phyloP scores from a whole-genome alignment of 768 basidiomycete genomes.

The Lepiota subincarnata region DNA sequence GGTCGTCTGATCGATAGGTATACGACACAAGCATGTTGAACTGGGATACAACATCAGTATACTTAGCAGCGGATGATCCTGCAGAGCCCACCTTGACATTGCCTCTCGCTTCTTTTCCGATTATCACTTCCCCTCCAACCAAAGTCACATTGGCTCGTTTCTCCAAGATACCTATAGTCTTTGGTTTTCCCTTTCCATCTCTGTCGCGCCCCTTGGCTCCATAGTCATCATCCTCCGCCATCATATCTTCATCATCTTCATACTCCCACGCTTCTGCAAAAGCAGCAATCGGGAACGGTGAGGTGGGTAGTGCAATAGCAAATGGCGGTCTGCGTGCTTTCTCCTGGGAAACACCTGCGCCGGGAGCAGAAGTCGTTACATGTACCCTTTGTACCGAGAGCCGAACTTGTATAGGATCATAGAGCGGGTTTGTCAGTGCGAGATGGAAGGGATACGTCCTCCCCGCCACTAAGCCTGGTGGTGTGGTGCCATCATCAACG shows the following conservation, averaged over 20 bases:
- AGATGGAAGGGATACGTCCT: conserved; percentile 86
- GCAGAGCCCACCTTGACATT: conserved; percentile 63
- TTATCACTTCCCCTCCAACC: conserved; percentile 84
- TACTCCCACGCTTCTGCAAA: conserved; percentile 99
- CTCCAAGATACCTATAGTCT: conserved; percentile 80
- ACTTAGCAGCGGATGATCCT: neutral
- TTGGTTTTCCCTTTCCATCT: conserved; percentile 44
- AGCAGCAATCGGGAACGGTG: conserved; percentile 78
- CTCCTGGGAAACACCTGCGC: conserved; percentile 38
- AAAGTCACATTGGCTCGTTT: conserved; percentile 86
- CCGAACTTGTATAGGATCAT: conserved; percentile 92
- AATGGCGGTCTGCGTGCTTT: conserved; percentile 70
- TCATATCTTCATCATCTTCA: conserved; percentile 94
- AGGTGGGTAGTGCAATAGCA: conserved; percentile 73
- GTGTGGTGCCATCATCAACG: conserved; percentile 36
- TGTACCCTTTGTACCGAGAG: conserved; percentile 73
- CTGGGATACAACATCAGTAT: conserved; percentile 38
- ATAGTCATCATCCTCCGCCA: conserved; percentile 45
- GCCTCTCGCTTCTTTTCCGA: conserved; percentile 75
- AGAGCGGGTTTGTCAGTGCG: conserved; percentile 90
- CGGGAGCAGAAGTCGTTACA: conserved; percentile 28
- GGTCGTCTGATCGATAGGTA: conserved; percentile 90
- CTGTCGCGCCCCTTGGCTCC: conserved; percentile 46
- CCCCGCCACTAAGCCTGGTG: conserved; percentile 59
- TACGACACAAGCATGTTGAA: conserved; percentile 94